These are phyloP conservation scores for Penicillium soppii DNA, from an alignment of 495 filamentous ascomycete genomes.

Conservation along the genomic window DNA sequence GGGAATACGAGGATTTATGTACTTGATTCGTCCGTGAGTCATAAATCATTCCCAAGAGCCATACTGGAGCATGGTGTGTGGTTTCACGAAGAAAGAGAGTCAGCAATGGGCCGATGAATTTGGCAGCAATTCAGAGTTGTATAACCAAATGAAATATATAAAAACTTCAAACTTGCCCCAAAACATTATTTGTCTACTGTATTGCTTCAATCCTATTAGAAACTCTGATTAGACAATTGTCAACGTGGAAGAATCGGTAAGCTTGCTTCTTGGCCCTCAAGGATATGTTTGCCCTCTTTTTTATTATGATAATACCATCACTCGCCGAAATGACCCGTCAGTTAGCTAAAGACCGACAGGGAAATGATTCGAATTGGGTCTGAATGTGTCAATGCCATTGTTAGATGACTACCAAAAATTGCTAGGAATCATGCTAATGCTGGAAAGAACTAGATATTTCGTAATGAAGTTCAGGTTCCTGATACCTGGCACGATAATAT, in stretches of 20 bases:
- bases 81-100: too few relatives aligned
- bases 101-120: too few relatives aligned
- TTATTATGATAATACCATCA: slow-evolving; percentile 20
- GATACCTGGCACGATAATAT: not conserved
- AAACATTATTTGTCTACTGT: too few relatives aligned
- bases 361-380: slow-evolving; percentile 13
- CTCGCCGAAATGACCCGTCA: slow-evolving; percentile 17
- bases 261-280: too few relatives aligned
- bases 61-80: not conserved
- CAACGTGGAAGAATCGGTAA: too few relatives aligned
- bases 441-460: not conserved
- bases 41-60: not conserved
- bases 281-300: not conserved
- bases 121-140: too few relatives aligned
- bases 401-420: too few relatives aligned
- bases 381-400: slow-evolving; percentile 1
- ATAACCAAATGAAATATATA: too few relatives aligned
- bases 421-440: not conserved
- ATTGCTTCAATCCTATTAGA: too few relatives aligned
- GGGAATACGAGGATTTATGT: not conserved
- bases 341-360: slow-evolving; percentile 13
- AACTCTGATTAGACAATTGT: too few relatives aligned
- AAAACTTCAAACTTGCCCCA: too few relatives aligned
- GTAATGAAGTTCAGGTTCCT: not conserved
- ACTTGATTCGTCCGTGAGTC: not conserved